Evolutionary conservation across 352 stramenopile genomes (phyloP), one percentile per base, ranked within the genome.

Genomic region (Phytophthora meadii): DNA sequence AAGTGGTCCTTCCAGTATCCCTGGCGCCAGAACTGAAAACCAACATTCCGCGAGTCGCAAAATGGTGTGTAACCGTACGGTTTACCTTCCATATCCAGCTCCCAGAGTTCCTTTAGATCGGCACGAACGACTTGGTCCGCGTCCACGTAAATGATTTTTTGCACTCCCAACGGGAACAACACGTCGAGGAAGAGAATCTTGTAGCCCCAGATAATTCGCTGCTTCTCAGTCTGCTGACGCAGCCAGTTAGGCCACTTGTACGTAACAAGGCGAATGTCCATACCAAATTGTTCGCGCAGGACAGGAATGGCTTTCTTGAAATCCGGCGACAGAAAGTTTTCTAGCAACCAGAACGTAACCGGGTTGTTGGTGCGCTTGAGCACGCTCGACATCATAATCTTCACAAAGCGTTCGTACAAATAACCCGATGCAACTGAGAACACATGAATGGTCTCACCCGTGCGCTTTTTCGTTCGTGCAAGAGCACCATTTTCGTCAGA

Each of bases 151-250:
- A 99, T 99, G 51, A 99, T 98, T 79, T 99, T 99, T 70, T 99
- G 96, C 17, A 99, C 93, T 60, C 96, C 87, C 6, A 99, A 85
- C 12, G 98, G 98, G 73, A 99, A 99, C 2, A 99, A 77, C 36
- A 99, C 98, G 75, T 99, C 98, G 22, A 99, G 74, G 74, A 99
- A 99, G 1, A 99, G 82, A 74, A 99, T 99, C 83, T 99, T 99
- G 88, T 99, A 99, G 14, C 97, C 98, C 98, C 98, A 99, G 68
- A 99, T 99, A 68, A 99, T 99, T 28, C 98, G 88, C 86, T 99
- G 98, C 80, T 99, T 99, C 77, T 99, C 97, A 14, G 90, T 99
- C 76, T 99, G 98, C 54, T 91, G 87, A 37, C 94, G 90, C 61
- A 99, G 74, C 98, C 97, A 99, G 71, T 99, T 97, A 3, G 98